A percentile compares a stretch with the other conserved stretches of the same genome.
Conservation (phyloP, 805 yeast species). For the Lipomyces chichibuensis region DNA sequence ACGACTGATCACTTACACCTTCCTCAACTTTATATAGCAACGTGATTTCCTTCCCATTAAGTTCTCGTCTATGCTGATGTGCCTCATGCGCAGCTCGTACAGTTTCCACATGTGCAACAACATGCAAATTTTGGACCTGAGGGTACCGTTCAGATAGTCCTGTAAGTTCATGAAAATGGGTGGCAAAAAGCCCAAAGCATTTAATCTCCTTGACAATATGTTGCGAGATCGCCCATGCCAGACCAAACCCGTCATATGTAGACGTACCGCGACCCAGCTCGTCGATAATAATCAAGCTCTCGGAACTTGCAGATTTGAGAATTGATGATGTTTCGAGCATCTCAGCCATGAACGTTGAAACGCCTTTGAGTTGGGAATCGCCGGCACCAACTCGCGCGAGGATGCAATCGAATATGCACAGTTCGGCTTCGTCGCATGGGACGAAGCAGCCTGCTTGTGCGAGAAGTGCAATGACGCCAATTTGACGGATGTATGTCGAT, state of each 20-base stretch:
- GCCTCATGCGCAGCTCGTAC: slow-evolving; percentile 42
- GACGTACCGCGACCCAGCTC: slow-evolving; percentile 91
- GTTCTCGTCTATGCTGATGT: slow-evolving; percentile 39
- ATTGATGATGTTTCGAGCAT: slow-evolving; percentile 94
- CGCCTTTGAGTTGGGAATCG: slow-evolving; percentile 95
- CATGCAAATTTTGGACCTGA: slow-evolving; percentile 78
- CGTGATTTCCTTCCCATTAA: slow-evolving; percentile 69
- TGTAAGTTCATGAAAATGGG: slow-evolving; percentile 96
- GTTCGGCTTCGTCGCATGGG: slow-evolving; percentile 76
- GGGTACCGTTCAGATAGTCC: slow-evolving; percentile 65
- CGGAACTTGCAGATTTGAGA: slow-evolving; percentile 72
- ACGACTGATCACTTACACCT: slow-evolving; percentile 94
- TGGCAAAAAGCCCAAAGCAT: slow-evolving; percentile 89
- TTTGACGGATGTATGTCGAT: slow-evolving; percentile 87
- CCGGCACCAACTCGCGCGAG: slow-evolving; percentile 98
- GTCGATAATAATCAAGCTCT: slow-evolving; percentile 85
- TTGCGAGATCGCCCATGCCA: slow-evolving; percentile 96
- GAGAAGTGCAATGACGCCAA: slow-evolving; percentile 84
- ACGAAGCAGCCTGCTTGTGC: slow-evolving; percentile 89
- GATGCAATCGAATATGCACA: slow-evolving; percentile 86
- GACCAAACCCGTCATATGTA: slow-evolving; percentile 95
- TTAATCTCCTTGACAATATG: slow-evolving; percentile 69
- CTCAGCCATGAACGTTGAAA: slow-evolving; percentile 95
- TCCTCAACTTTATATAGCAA: slow-evolving; percentile 90
- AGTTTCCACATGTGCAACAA: slow-evolving; percentile 81